Conservation (phyloP, 441 rosid genomes). For the Geranium incanum region DNA sequence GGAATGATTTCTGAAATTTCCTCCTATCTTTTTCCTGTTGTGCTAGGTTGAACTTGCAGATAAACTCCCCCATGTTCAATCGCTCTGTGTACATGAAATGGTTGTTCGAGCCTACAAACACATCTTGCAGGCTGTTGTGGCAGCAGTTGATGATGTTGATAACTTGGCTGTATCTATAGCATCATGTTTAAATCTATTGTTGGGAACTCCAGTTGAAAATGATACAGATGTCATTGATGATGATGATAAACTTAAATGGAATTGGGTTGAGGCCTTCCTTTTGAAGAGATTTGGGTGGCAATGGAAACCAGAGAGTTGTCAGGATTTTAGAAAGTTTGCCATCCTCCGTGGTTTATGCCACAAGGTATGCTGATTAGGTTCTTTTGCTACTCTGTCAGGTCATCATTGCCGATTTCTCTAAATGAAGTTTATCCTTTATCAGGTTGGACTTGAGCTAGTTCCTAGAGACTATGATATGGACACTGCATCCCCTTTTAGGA, state of each 20-base stretch:
- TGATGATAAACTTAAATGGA: slow-evolving; percentile 56
- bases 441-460: slow-evolving; percentile 80
- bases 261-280: slow-evolving; percentile 67
- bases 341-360: slow-evolving; percentile 72
- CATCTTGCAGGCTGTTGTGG: slow-evolving; percentile 65
- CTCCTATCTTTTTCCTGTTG: slow-evolving; percentile 7
- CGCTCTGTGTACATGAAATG: slow-evolving; percentile 76
- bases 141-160: slow-evolving; percentile 47
- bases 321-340: slow-evolving; percentile 60
- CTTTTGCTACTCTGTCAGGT: slow-evolving; percentile 15
- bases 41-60: slow-evolving; percentile 71
- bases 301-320: slow-evolving; percentile 49
- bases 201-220: slow-evolving; percentile 49
- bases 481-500: slow-evolving; percentile 54
- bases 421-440: slow-evolving; percentile 27
- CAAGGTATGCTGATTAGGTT: slow-evolving; percentile 39
- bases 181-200: slow-evolving; percentile 56
- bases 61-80: slow-evolving; percentile 75
- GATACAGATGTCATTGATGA: slow-evolving; percentile 27
- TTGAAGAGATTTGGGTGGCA: slow-evolving; percentile 59
- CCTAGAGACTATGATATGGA: slow-evolving; percentile 77
- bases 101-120: slow-evolving; percentile 76
- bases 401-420: slow-evolving; percentile 13
- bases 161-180: slow-evolving; percentile 61
- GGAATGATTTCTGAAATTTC: slow-evolving; percentile 8